Evolutionary conservation across 176 grass and related monocot species (phyloP).

Genomic region (Juncus inflexus): DNA sequence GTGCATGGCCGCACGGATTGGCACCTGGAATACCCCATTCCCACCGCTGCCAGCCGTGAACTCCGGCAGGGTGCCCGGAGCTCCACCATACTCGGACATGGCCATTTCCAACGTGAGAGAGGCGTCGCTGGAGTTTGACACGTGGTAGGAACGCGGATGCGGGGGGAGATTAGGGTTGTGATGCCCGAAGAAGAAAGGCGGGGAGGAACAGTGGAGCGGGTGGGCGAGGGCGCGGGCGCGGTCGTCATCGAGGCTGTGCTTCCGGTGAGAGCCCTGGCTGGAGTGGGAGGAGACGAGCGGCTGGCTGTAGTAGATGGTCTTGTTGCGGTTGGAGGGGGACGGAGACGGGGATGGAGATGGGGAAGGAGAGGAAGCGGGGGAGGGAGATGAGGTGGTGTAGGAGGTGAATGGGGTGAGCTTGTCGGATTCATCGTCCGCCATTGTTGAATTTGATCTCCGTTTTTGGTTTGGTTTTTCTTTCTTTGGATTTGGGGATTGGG

Average conservation of each 20-base stretch:
- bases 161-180: constrained; percentile 22
- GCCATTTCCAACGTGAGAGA: constrained; percentile 81
- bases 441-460: constrained; percentile 5
- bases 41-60: constrained; percentile 52
- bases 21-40: constrained; percentile 70
- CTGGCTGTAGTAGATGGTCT: constrained; percentile 79
- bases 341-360: not conserved
- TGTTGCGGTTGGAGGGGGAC: constrained; percentile 28
- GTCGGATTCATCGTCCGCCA: constrained; percentile 24
- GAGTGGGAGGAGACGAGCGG: constrained; percentile 41
- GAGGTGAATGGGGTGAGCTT: not conserved
- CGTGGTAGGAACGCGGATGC: constrained; percentile 1
- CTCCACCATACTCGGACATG: constrained; percentile 73
- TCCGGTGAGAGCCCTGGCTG: constrained; percentile 31
- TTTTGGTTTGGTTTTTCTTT: not conserved
- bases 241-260: constrained; percentile 23
- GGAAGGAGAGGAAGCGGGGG: not conserved
- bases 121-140: constrained; percentile 37
- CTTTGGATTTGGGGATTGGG: not conserved
- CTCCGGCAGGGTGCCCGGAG: constrained; percentile 60
- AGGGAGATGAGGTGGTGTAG: too few species aligned
- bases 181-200: not conserved
- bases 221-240: not conserved
- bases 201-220: constrained; percentile 1
- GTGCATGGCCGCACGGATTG: constrained; percentile 77